Conservation (phyloP, 768 basidiomycete species). For the Pulveroboletus ravenelii region DNA sequence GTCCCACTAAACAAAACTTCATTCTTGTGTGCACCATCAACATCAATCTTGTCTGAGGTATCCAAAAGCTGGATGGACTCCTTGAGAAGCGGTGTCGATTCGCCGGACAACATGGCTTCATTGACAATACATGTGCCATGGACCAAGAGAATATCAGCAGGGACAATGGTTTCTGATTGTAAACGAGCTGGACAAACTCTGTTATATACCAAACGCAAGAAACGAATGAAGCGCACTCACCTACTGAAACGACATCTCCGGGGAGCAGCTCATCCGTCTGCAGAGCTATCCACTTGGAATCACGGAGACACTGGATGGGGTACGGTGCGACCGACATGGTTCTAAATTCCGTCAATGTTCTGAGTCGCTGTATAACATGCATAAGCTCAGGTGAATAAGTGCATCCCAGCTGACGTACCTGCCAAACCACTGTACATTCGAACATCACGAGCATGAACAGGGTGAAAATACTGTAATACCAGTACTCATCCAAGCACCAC, state of each 20-base stretch:
- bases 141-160: constrained; percentile 90
- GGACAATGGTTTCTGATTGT: constrained; percentile 79
- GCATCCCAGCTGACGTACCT: constrained; percentile 49
- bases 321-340: constrained; percentile 96
- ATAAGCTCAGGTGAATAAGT: not conserved
- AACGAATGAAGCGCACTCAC: constrained; percentile 40
- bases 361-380: constrained; percentile 59
- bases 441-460: constrained; percentile 98
- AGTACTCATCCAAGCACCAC: constrained; percentile 98
- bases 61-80: constrained; percentile 90
- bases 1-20: constrained; percentile 92
- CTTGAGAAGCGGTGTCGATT: constrained; percentile 94
- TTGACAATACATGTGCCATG: constrained; percentile 95
- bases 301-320: constrained; percentile 75
- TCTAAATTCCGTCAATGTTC: constrained; percentile 90
- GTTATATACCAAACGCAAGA: constrained; percentile 1
- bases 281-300: constrained; percentile 73
- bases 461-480: constrained; percentile 98
- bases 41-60: constrained; percentile 67
- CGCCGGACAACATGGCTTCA: constrained; percentile 98
- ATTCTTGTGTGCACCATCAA: constrained; percentile 84
- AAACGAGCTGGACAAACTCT: constrained; percentile 45
- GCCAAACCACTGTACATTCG: constrained; percentile 98
- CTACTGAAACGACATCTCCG: constrained; percentile 81
- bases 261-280: constrained; percentile 87